These are phyloP conservation scores for Xerocomus potaroensis DNA, from an alignment of 768 basidiomycete genomes.

Conservation along the genomic window DNA sequence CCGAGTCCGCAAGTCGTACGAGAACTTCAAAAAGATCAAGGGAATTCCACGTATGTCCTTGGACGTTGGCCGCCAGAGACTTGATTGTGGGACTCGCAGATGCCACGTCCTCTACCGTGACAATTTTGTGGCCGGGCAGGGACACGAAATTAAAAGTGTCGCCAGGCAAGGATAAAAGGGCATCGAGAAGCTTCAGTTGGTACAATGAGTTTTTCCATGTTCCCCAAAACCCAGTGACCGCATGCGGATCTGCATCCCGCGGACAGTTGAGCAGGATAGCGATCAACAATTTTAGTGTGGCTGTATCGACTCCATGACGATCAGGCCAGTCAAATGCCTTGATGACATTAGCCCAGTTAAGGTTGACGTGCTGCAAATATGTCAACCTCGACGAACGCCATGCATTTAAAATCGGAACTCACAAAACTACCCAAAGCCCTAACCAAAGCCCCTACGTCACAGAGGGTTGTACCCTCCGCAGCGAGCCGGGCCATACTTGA, in stretches of 20 bases:
- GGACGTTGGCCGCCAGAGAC: conserved; percentile 83
- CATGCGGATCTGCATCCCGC: conserved; percentile 70
- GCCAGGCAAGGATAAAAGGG: conserved; percentile 79
- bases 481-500: conserved; percentile 63
- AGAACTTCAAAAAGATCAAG: conserved; percentile 86
- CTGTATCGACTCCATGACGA: conserved; percentile 82
- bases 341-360: conserved; percentile 82
- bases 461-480: conserved; percentile 65
- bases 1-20: conserved; percentile 72
- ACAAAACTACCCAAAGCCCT: conserved; percentile 73
- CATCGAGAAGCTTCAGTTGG: conserved; percentile 84
- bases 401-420: conserved; percentile 32
- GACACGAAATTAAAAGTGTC: conserved; percentile 93
- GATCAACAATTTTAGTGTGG: conserved; percentile 84
- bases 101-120: conserved; percentile 85
- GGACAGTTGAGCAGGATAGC: conserved; percentile 82
- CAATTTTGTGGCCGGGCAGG: conserved; percentile 76
- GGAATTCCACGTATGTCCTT: conserved; percentile 93
- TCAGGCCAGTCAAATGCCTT: conserved; percentile 83
- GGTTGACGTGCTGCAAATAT: conserved; percentile 47
- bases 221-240: conserved; percentile 82
- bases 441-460: conserved; percentile 72
- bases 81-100: conserved; percentile 89
- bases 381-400: conserved; percentile 5
- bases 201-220: conserved; percentile 82